Conservation (phyloP, 257 asterid genomes). For the Solanum rostratum region DNA sequence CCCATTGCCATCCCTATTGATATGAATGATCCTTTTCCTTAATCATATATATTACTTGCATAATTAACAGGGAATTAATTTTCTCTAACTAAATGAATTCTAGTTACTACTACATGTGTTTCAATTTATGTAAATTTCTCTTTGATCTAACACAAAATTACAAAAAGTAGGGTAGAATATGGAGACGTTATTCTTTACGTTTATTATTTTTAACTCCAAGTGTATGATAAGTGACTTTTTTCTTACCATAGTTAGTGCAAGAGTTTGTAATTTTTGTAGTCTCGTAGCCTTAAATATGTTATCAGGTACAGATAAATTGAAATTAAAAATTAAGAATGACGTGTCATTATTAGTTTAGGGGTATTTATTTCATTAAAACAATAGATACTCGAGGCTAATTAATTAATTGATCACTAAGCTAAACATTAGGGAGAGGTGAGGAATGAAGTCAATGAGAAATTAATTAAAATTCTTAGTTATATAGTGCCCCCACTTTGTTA, state of each 20-base stretch:
- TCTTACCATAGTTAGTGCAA: not conserved
- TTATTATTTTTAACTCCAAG: not conserved
- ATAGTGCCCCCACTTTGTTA: not conserved
- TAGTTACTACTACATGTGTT: not conserved
- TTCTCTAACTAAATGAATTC: not conserved
- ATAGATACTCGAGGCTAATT: not conserved
- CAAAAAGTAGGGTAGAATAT: not conserved
- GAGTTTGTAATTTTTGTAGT: not conserved
- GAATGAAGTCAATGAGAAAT: constrained; percentile 15
- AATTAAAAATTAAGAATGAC: not conserved
- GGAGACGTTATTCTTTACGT: not conserved
- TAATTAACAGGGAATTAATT: not conserved
- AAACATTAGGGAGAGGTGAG: not conserved
- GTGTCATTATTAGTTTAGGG: not conserved
- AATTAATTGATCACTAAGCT: not conserved
- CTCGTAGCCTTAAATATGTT: not conserved
- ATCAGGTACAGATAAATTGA: not conserved
- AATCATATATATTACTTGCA: not conserved
- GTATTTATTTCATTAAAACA: not conserved
- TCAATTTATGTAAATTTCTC: not conserved
- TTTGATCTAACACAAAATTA: not conserved
- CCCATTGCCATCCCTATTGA: too few species aligned
- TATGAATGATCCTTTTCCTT: not conserved
- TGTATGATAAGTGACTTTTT: not conserved
- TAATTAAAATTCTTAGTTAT: not conserved